Evolutionary conservation across 495 filamentous ascomycete genomes (phyloP).

Genomic region (Aspergillus asperescens): DNA sequence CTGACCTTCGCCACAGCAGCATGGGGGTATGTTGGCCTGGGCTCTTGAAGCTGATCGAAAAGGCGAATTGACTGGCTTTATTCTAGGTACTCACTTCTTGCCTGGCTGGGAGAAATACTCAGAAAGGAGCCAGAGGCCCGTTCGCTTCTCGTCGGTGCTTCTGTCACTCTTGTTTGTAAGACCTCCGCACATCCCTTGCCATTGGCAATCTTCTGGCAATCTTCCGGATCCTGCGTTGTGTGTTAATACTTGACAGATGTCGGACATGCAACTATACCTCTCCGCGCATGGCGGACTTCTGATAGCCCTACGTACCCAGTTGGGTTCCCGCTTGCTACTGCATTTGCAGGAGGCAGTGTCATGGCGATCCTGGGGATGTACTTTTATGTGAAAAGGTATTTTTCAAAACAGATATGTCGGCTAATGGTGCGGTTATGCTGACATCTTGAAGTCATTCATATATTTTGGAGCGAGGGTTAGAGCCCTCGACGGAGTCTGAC

Average conservation of each 20-base stretch:
- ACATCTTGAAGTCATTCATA: neutral
- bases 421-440: neutral
- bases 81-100: constrained; percentile 12
- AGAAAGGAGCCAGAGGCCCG: constrained; percentile 16
- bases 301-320: constrained; percentile 19
- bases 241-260: constrained; percentile 7
- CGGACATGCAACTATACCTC: constrained; percentile 20
- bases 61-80: neutral
- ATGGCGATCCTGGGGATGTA: constrained; percentile 4
- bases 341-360: constrained; percentile 12
- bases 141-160: constrained; percentile 15
- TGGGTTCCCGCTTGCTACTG: constrained; percentile 19
- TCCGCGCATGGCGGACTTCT: constrained; percentile 16
- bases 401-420: neutral
- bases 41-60: neutral
- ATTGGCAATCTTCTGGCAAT: neutral
- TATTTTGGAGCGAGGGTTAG: neutral
- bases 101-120: constrained; percentile 18
- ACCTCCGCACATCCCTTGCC: neutral
- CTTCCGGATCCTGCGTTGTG: neutral
- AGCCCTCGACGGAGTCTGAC: neutral
- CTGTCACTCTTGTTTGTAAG: constrained; percentile 19
- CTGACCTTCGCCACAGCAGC: constrained; percentile 18
- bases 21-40: constrained; percentile 6
- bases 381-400: constrained; percentile 8